Evolutionary conservation across 2,329 filamentous ascomycete genomes (phyloP).

Genomic region (Calonectria fujianensis): DNA sequence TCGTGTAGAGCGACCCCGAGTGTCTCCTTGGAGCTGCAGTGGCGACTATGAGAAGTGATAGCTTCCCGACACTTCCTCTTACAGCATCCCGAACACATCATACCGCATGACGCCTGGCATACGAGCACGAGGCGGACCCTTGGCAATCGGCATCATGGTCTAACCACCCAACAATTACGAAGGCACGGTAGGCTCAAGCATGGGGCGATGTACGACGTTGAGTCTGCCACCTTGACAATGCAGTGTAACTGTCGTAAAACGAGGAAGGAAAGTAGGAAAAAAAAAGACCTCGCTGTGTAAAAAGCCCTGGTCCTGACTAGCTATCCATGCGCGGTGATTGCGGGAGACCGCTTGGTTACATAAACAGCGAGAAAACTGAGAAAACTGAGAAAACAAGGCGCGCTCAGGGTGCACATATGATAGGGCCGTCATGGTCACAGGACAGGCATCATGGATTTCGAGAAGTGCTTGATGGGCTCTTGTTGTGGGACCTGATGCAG

Average conservation of each 20-base stretch:
- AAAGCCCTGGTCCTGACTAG: background rate
- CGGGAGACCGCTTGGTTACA: background rate
- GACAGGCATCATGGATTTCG: slow-evolving; percentile 11
- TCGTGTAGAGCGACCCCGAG: slow-evolving; percentile 2
- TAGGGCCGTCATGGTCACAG: slow-evolving; percentile 14
- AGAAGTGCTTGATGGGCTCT: slow-evolving; percentile 3
- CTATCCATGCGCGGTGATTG: background rate
- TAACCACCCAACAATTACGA: slow-evolving; percentile 24
- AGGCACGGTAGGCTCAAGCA: slow-evolving; percentile 7
- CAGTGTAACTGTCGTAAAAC: slow-evolving; percentile 20
- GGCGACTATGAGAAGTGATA: slow-evolving; percentile 23
- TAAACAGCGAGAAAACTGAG: background rate
- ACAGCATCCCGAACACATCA: slow-evolving; percentile 21
- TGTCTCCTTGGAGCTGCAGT: background rate
- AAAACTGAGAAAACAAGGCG: background rate
- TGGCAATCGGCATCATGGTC: slow-evolving; percentile 9
- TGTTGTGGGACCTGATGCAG: slow-evolving; percentile 12
- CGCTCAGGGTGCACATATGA: background rate
- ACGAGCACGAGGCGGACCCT: background rate
- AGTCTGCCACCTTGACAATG: background rate
- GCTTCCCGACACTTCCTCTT: slow-evolving; percentile 27
- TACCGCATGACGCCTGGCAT: slow-evolving; percentile 20
- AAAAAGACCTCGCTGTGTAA: background rate
- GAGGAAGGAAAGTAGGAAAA: background rate
- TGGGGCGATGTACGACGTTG: background rate